Evolutionary conservation across 2,329 filamentous ascomycete species (phyloP), one percentile per base, ranked within the genome.

Genomic region (Calycina marina): DNA sequence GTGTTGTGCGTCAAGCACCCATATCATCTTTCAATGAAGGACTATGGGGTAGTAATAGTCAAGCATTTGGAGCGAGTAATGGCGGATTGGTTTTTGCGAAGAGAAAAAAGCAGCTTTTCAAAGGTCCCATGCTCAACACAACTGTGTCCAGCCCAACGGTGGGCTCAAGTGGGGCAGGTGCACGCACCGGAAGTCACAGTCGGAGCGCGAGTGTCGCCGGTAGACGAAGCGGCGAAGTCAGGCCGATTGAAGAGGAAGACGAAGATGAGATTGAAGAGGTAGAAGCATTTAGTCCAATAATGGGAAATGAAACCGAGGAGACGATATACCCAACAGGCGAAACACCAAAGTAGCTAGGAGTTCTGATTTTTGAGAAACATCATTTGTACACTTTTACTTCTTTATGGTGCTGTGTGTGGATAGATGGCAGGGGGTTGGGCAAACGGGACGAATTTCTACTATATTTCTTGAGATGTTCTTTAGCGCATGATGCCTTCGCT

Each of bases 51-150:
- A 56, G 53, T 70, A 67, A 4, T 65, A 15, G 18, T 8, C 61
- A 63, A 0, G 72, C 67, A 4, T 66, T 68, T 1, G 73, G 67
- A 14, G 75, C 73, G 1, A 70, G 71, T 35, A 62, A 60, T 3
- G 65, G 67, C 0, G 73, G 75, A 3, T 66, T 90, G 0, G 61
- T 84, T 27, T 92, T 90, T 49, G 82, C 83, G 2, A 84, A 84
- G 51, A 61, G 82, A 36, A 92, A 88, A 58, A 69, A 79, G 36
- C 83, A 73, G 35, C 55, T 86, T 2, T 90, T 92, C 61, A 88
- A 88, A 52, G 83, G 83, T 0, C 83, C 83, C 0, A 74, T 73
- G 55, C 58, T 78, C 17, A 67, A 69, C 41, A 60, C 49, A 4
- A 43, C 40, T 1, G 38, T 45, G 6, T 35, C 18, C 6, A 18